Evolutionary conservation across 805 yeast genomes (phyloP).

Genomic region (Suhomyces vadensis): DNA sequence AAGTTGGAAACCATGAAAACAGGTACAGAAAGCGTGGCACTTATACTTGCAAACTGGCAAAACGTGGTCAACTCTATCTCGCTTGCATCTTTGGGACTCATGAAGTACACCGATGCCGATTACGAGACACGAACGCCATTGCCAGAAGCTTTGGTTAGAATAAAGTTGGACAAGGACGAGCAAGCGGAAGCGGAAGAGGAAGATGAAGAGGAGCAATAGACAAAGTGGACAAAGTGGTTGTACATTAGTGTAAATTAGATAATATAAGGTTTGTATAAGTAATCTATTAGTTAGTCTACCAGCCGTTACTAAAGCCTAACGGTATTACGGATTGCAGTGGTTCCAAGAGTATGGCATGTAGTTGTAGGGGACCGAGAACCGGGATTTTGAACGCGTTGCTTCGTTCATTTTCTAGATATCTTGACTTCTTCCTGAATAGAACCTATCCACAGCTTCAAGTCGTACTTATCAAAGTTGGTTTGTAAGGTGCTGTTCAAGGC

Average conservation of each 20-base stretch:
- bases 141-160: conserved; percentile 67
- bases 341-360: no score
- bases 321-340: no score
- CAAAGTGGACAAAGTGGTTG: not conserved
- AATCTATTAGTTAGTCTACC: no score
- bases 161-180: conserved; percentile 48
- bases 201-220: not conserved
- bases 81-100: conserved; percentile 55
- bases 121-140: conserved; percentile 47
- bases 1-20: conserved; percentile 50
- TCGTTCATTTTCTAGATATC: not conserved
- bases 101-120: conserved; percentile 45
- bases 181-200: conserved; percentile 13
- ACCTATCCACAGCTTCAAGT: conserved; percentile 18
- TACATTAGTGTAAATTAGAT: not conserved
- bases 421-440: conserved; percentile 23
- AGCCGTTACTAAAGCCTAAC: no score
- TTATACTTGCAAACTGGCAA: conserved; percentile 65
- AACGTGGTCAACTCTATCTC: conserved; percentile 60
- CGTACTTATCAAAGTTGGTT: conserved; percentile 7
- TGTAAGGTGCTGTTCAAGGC: conserved; percentile 5
- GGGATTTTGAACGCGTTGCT: not conserved
- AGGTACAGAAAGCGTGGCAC: conserved; percentile 62
- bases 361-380: no score
- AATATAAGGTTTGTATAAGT: not conserved